Percentiles rank a stretch among this genome's conserved stretches.
Conservation (phyloP, 2,329 filamentous ascomycete species). For the Ceratocystis alfenasii region DNA sequence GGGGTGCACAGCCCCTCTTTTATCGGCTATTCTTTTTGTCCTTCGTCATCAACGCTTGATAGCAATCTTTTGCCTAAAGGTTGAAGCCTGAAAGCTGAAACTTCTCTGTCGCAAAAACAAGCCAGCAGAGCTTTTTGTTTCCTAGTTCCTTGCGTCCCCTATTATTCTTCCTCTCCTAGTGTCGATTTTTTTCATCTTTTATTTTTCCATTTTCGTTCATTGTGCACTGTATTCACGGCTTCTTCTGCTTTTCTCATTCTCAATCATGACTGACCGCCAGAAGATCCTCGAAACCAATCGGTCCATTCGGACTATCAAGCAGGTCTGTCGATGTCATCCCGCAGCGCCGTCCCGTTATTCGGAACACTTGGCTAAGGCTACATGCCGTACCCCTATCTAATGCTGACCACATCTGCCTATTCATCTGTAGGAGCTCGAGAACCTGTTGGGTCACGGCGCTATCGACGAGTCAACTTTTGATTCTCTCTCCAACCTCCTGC, state of each 20-base stretch:
- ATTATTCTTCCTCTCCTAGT: too few species aligned
- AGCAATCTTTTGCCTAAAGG: not conserved
- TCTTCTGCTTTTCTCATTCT: not conserved
- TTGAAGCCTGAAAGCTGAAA: not conserved
- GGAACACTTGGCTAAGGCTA: not conserved
- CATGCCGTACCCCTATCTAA: not conserved
- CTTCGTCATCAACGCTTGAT: not conserved
- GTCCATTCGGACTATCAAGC: constrained; percentile 77
- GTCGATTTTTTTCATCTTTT: not conserved
- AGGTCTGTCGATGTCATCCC: constrained; percentile 40
- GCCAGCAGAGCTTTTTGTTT: not conserved
- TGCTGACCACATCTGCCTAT: not conserved
- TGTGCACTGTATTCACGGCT: not conserved
- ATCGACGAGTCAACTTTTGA: constrained; percentile 67
- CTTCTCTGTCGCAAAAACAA: not conserved
- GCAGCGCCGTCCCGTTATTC: too few species aligned
- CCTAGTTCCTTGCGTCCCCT: not conserved
- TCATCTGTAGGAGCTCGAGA: constrained; percentile 65
- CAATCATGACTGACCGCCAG: constrained; percentile 36
- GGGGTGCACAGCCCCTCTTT: constrained; percentile 13
- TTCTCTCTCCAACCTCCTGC: constrained; percentile 61
- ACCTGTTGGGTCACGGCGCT: constrained; percentile 68
- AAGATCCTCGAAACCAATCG: constrained; percentile 61
- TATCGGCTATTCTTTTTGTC: not conserved
- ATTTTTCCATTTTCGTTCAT: not conserved